Conservation (phyloP, 129 eudicot genomes). For the Pittosporum tobira region DNA sequence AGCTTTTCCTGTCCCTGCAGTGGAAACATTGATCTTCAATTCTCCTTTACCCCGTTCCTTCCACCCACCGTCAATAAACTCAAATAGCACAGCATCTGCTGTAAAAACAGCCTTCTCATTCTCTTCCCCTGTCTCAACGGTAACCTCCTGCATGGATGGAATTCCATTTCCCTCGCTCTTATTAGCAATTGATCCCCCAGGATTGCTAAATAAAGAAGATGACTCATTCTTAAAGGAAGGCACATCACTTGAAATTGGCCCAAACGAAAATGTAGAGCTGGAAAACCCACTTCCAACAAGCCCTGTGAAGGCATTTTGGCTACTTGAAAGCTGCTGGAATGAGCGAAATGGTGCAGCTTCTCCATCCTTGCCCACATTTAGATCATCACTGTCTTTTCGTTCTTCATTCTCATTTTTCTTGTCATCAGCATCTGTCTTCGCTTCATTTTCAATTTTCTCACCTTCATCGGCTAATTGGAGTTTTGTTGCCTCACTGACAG, state of each 20-base stretch:
- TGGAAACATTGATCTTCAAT: constrained; percentile 56
- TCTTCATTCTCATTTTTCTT: constrained; percentile 18
- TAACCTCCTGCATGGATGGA: constrained; percentile 69
- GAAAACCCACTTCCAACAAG: constrained; percentile 79
- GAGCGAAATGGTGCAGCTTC: constrained; percentile 54
- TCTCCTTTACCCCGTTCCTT: constrained; percentile 96
- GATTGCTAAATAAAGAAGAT: constrained; percentile 44
- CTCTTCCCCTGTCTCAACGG: constrained; percentile 89
- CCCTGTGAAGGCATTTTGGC: constrained; percentile 89
- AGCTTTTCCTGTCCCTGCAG: constrained; percentile 50
- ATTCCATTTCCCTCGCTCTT: constrained; percentile 42
- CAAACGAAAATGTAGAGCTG: constrained; percentile 69
- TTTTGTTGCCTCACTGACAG: constrained; percentile 11
- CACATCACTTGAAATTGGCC: constrained; percentile 45
- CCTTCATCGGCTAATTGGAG: constrained; percentile 10
- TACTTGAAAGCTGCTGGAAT: constrained; percentile 77
- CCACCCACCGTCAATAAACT: constrained; percentile 75
- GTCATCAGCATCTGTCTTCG: constrained; percentile 13
- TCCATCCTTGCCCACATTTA: constrained; percentile 19
- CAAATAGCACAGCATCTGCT: constrained; percentile 66
- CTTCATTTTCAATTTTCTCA: constrained; percentile 21
- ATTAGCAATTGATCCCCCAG: constrained; percentile 22
- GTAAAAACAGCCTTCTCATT: constrained; percentile 63
- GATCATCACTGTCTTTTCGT: constrained; percentile 18
- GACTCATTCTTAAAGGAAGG: constrained; percentile 38